Conservation (phyloP, 371 early-diverging fungal genomes). For the Apophysomyces variabilis region DNA sequence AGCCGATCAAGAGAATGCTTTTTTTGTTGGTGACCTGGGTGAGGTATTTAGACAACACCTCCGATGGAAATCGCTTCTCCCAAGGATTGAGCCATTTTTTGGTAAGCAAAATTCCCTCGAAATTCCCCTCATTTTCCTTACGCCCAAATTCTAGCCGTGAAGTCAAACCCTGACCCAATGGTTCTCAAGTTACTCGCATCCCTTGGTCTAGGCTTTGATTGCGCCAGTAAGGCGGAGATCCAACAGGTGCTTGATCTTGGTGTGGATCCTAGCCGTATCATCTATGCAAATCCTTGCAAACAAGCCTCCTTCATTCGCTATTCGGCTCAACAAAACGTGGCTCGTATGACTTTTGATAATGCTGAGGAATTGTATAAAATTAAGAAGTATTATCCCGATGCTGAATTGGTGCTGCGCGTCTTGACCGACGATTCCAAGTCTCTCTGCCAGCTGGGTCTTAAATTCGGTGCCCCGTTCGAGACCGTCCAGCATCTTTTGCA, state of each 20-base stretch:
- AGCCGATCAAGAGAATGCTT: conserved; percentile 83
- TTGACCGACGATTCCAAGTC: conserved; percentile 94
- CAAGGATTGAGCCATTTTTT: conserved; percentile 95
- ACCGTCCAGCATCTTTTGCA: conserved; percentile 71
- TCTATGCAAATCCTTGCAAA: conserved; percentile 99
- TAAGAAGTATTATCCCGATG: conserved; percentile 78
- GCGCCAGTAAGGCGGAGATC: conserved; percentile 89
- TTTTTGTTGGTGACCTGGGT: conserved; percentile 93
- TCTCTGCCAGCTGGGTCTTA: conserved; percentile 91
- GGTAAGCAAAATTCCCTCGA: conserved; percentile 54
- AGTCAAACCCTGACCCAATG: conserved; percentile 93
- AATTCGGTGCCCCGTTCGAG: conserved; percentile 92
- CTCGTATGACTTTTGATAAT: conserved; percentile 98
- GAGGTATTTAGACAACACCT: conserved; percentile 84
- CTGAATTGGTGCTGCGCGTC: conserved; percentile 91
- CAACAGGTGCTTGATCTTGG: conserved; percentile 82
- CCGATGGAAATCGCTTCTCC: conserved; percentile 82
- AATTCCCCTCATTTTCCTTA: conserved; percentile 13
- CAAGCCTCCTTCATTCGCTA: conserved; percentile 91
- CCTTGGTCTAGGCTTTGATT: conserved; percentile 93
- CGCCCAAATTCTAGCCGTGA: conserved; percentile 71
- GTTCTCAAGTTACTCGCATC: conserved; percentile 84
- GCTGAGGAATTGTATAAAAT: conserved; percentile 96
- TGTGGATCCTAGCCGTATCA: conserved; percentile 80
- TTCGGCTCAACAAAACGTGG: conserved; percentile 77